These are phyloP conservation scores for Symmetrospora coprosmae DNA, from an alignment of 768 basidiomycete genomes.

Conservation along the genomic window DNA sequence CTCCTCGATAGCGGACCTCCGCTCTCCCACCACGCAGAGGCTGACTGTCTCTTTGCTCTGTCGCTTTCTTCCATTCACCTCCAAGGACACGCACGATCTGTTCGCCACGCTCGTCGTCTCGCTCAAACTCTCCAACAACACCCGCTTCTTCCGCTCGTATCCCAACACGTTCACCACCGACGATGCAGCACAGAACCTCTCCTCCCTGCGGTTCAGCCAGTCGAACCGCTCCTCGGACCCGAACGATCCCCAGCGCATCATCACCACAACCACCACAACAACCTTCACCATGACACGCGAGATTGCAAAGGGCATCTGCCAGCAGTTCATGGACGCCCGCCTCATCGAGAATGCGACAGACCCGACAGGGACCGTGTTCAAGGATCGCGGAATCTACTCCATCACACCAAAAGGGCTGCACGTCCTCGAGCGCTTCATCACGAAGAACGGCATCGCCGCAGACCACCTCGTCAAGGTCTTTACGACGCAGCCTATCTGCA, in stretches of 20 bases:
- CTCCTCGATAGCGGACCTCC: too few relatives aligned
- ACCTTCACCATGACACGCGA: conserved; percentile 99
- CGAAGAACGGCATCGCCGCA: conserved; percentile 93
- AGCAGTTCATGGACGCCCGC: conserved; percentile 98
- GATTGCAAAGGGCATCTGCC: conserved; percentile 99
- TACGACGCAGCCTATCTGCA: conserved; percentile 80
- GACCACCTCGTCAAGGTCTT: conserved; percentile 84
- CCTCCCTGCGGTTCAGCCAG: conserved; percentile 94
- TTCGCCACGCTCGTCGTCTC: conserved; percentile 94
- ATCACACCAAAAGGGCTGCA: conserved; percentile 96
- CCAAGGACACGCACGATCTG: conserved; percentile 89
- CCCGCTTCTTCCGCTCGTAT: conserved; percentile 91
- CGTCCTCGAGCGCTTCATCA: conserved; percentile 97
- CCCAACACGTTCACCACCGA: conserved; percentile 87
- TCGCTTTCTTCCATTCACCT: neutral
- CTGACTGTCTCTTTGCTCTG: neutral
- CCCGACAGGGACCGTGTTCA: conserved; percentile 74
- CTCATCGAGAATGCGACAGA: conserved; percentile 94
- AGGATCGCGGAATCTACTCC: conserved; percentile 89
- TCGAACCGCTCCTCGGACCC: conserved; percentile 97
- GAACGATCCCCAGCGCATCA: conserved; percentile 89
- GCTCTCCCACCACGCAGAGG: neutral
- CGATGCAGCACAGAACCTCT: conserved; percentile 82
- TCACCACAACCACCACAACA: conserved; percentile 97
- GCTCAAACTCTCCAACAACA: conserved; percentile 69